Evolutionary conservation across 352 stramenopile genomes (phyloP), one percentile per base, ranked within the genome.

Genomic region (Globisporangium iwayamae): DNA sequence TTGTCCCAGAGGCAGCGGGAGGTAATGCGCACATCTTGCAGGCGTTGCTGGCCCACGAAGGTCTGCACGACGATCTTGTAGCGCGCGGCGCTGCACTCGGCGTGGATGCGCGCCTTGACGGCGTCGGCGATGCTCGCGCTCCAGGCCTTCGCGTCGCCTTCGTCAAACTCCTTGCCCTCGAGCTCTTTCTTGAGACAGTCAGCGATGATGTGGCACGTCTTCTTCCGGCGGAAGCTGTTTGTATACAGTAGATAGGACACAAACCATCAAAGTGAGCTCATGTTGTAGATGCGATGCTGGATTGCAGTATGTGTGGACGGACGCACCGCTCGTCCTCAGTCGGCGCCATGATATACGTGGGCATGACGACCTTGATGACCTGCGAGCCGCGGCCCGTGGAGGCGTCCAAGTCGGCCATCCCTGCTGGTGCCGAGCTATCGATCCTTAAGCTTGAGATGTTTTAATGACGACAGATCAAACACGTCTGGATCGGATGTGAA

Each of bases 61-160:
- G 94, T 90, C 73, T 98, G 94, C 34, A 98, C 93, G 30, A 98
- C 75, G 48, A 98, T 75, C 65, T 98, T 98, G 72, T 98, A 98
- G 28, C 95, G 85, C 20, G 88, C 87, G 43, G 96, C 87, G 52
- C 72, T 71, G 61, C 81, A 91, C 30, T 92, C 86, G 53, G 74
- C 62, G 62, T 80, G 68, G 58, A 93, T 83, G 41, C 79, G 72
- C 28, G 64, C 55, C 65, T 89, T 89, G 45, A 94, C 77, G 22
- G 71, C 60, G 60, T 94, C 84, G 3, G 86, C 81, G 39, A 92
- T 83, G 39, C 72, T 60, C n/a, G 71, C 79, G 65, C 72, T 83
- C 84, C 83, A 94, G 30, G 47, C 59, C 54, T 86, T 92, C 54
- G 68, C 79, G 50, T 93, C 82, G 32, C 78, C 79, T 60, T 91